Evolutionary conservation across 805 yeast genomes (phyloP).

Genomic region (Saturnispora sekii): DNA sequence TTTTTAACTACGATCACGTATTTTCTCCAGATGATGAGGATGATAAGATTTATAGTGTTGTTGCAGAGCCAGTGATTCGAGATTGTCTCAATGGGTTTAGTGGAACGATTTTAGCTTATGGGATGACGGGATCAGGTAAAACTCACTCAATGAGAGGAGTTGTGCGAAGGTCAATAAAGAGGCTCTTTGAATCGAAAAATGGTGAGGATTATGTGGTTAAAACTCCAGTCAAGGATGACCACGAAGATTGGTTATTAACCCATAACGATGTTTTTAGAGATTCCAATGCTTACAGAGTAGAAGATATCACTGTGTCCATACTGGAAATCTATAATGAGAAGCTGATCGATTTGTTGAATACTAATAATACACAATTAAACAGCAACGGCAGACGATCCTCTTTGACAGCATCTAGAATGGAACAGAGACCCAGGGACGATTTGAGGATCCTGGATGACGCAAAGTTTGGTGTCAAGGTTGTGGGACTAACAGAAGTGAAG

Average conservation of each 20-base stretch:
- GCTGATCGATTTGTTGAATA: constrained; percentile 61
- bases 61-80: constrained; percentile 43
- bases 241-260: constrained; percentile 4
- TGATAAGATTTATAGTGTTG: constrained; percentile 46
- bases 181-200: constrained; percentile 40
- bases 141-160: constrained; percentile 83
- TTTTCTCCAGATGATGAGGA: constrained; percentile 51
- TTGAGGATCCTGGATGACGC: constrained; percentile 73
- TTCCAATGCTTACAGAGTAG: constrained; percentile 17
- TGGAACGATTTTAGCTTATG: constrained; percentile 88
- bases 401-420: constrained; percentile 5
- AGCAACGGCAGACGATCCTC: neutral
- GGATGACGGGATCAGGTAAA: constrained; percentile 92
- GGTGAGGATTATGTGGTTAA: neutral
- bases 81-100: constrained; percentile 66
- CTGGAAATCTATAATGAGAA: constrained; percentile 84
- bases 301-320: constrained; percentile 55
- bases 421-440: constrained; percentile 30
- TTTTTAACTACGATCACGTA: constrained; percentile 71
- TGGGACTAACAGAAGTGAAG: constrained; percentile 58
- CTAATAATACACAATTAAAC: constrained; percentile 16
- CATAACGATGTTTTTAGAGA: constrained; percentile 10
- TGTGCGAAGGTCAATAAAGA: constrained; percentile 55
- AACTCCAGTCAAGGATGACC: constrained; percentile 1
- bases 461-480: constrained; percentile 58